Conservation (phyloP, 768 basidiomycete species). For the Tricholoma sp. region DNA sequence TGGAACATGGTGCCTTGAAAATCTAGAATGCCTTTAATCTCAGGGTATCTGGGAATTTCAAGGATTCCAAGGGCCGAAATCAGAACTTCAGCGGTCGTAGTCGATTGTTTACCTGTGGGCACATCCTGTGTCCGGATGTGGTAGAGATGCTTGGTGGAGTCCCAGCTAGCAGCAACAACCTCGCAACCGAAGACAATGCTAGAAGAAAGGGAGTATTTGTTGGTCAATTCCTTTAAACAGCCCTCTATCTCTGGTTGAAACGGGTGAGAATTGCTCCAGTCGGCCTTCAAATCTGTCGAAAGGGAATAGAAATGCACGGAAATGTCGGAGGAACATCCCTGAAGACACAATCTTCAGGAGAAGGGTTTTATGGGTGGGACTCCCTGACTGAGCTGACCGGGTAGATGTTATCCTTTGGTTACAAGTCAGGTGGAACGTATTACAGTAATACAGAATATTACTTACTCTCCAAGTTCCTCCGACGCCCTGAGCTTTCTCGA, state of each 20-base stretch:
- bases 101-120: conserved; percentile 22
- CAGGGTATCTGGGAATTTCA: conserved; percentile 36
- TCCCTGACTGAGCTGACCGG: conserved; percentile 19
- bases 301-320: conserved; percentile 34
- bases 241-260: conserved; percentile 36
- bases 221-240: conserved; percentile 30
- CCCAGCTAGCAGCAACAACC: conserved; percentile 45
- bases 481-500: conserved; percentile 21
- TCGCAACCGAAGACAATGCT: conserved; percentile 38
- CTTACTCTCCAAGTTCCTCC: conserved; percentile 52
- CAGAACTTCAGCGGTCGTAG: conserved; percentile 38
- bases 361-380: neutral
- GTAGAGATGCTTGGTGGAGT: conserved; percentile 29
- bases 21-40: conserved; percentile 26
- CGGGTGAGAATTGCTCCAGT: conserved; percentile 36
- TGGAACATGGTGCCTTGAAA: conserved; percentile 52
- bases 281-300: conserved; percentile 34
- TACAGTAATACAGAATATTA: neutral
- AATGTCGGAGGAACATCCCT: conserved; percentile 41
- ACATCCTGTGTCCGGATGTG: conserved; percentile 30
- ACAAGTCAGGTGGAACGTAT: neutral
- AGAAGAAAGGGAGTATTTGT: conserved; percentile 37
- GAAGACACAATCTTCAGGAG: neutral
- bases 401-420: conserved; percentile 30
- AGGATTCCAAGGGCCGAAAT: conserved; percentile 47